phyloP scores from a whole-genome alignment of 805 yeast genomes.

The Schizosaccharomyces octosporus region DNA sequence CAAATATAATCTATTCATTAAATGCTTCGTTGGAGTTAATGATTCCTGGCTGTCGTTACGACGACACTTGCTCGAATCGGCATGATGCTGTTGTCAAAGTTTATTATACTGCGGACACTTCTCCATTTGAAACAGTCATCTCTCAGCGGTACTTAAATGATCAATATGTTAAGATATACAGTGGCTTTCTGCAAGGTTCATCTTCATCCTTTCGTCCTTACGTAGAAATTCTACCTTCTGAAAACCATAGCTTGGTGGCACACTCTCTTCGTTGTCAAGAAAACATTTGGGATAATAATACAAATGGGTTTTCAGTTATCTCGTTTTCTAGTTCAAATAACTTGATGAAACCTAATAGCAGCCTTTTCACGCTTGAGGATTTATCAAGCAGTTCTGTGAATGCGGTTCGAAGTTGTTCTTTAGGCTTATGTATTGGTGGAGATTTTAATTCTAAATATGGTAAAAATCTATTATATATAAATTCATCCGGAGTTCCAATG shows the following conservation, averaged over 20 bases:
- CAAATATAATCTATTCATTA: slow-evolving; percentile 52
- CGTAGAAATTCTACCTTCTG: slow-evolving; percentile 17
- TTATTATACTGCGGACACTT: slow-evolving; percentile 21
- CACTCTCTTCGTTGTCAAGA: not conserved
- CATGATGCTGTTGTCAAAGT: slow-evolving; percentile 62
- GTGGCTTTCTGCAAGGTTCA: slow-evolving; percentile 36
- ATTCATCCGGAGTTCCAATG: not conserved
- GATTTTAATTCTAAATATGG: not conserved
- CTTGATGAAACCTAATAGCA: too few relatives aligned
- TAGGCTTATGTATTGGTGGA: not conserved
- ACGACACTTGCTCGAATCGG: slow-evolving; percentile 41
- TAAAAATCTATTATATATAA: not conserved
- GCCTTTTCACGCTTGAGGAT: too few relatives aligned
- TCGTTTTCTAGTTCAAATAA: too few relatives aligned
- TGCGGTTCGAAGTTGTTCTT: too few relatives aligned
- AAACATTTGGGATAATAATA: not conserved
- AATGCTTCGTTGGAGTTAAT: slow-evolving; percentile 44
- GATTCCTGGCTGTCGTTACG: slow-evolving; percentile 69
- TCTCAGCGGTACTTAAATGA: slow-evolving; percentile 60
- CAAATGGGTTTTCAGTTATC: not conserved
- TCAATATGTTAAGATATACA: slow-evolving; percentile 56
- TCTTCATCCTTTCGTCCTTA: slow-evolving; percentile 17
- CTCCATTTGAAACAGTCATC: slow-evolving; percentile 21
- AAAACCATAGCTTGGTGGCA: not conserved
- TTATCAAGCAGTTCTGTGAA: too few relatives aligned